phyloP scores from a whole-genome alignment of 2,329 filamentous ascomycete species.

The Aspergillus tamarii region DNA sequence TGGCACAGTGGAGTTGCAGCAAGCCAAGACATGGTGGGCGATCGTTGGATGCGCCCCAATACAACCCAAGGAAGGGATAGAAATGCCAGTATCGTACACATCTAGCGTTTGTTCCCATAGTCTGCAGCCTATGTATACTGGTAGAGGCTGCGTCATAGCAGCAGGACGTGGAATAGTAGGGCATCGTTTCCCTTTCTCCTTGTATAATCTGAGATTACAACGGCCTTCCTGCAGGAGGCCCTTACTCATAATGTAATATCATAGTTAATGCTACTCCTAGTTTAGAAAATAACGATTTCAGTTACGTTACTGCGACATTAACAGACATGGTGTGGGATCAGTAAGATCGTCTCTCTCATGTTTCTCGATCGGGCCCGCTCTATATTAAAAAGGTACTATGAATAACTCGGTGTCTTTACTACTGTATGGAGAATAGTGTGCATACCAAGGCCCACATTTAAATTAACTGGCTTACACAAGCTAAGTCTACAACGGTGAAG shows the following conservation, averaged over 20 bases:
- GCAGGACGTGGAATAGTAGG: too few species aligned
- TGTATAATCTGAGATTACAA: too few species aligned
- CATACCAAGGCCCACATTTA: neutral
- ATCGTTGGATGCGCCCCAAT: neutral
- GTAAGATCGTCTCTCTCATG: neutral
- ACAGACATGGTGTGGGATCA: neutral
- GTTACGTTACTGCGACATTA: neutral
- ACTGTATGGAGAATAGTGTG: neutral
- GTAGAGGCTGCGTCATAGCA: too few species aligned
- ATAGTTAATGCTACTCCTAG: neutral
- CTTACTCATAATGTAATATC: neutral
- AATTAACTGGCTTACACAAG: neutral
- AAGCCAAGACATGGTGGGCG: neutral
- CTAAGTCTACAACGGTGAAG: neutral
- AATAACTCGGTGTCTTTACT: neutral
- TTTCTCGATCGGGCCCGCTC: neutral
- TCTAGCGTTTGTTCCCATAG: too few species aligned
- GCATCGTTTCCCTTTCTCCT: too few species aligned
- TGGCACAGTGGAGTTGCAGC: neutral
- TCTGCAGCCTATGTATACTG: too few species aligned
- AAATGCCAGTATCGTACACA: neutral
- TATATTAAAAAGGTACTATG: neutral
- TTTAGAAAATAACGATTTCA: too few species aligned
- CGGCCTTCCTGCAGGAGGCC: too few species aligned
- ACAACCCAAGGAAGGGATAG: neutral